Conservation (phyloP, 345 rosid species). For the Aegle marmelos region DNA sequence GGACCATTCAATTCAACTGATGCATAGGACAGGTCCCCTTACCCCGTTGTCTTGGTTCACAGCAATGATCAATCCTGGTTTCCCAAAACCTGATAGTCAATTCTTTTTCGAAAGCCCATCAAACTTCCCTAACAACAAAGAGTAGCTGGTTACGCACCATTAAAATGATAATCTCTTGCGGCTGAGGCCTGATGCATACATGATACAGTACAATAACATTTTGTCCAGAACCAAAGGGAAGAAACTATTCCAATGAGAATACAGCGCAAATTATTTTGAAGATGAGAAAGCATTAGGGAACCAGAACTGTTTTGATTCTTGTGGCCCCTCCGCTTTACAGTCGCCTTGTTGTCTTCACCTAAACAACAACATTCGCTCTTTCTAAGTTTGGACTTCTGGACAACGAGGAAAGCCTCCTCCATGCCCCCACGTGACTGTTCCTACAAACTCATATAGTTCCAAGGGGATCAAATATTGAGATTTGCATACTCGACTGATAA, state of each 20-base stretch:
- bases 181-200: background rate
- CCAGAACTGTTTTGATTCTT: conserved; percentile 22
- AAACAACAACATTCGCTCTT: conserved; percentile 26
- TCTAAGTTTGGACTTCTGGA: conserved; percentile 4
- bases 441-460: background rate
- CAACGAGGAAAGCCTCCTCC: background rate
- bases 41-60: background rate
- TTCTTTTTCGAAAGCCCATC: background rate
- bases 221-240: background rate
- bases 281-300: conserved; percentile 16
- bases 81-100: background rate
- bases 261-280: background rate
- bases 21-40: background rate
- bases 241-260: conserved; percentile 3
- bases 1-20: background rate
- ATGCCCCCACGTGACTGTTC: conserved; percentile 1
- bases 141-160: background rate
- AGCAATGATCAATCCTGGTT: background rate
- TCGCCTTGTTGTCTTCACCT: conserved; percentile 4
- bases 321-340: conserved; percentile 19
- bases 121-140: background rate
- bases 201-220: background rate
- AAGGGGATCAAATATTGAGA: background rate
- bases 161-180: background rate
- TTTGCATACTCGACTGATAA: background rate